Evolutionary conservation across 225 moss, liverwort and hornwort genomes (phyloP), one percentile per base, ranked within the genome.

Genomic region (Ulota crispa): DNA sequence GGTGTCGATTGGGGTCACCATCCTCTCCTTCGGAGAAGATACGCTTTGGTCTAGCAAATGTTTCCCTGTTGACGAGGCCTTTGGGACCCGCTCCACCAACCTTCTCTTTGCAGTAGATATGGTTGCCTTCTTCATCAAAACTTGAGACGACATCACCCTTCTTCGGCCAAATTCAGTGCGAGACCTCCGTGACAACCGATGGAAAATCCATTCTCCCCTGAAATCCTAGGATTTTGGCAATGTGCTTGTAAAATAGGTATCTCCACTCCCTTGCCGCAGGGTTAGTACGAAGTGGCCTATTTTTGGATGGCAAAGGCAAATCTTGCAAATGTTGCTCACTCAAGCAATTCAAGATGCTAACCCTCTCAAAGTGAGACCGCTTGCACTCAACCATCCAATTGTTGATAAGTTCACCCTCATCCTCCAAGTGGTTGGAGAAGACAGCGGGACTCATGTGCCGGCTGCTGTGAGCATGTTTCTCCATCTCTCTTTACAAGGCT

Each of bases 351-450:
- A 73, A 4, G 2, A 57, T 4, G 6, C 24, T 39, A 36, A 56
- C 73, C 39, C 16, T 57, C 3, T n/a, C 7, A n/a, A 37, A 24
- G 9, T 39, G 9, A 66, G 5, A 21, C 39, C 6, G 23, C 39
- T 66, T 66, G 0, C 39, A 2, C 5, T 4, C 37, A 4, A 36
- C 21, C 66, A 66, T 66, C 11, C 11, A 66, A 23, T 66, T 66
- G 6, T 39, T 42, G 24, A 42, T 0, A 41, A 41, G 14, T 12
- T 42, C 3, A 5, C 3, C 26, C 42, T 68, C 15, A 5, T 43
- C 27, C 0, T 70, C 19, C 1, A 70, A 1, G 18, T 45, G 2
- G 9, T 47, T 0, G 0, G 0, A 2, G 9, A 70, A 70, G 26
- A 23, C 18, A 0, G 28, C 2, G 0, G 2, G 28, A 26, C 16